Conservation (phyloP, 495 filamentous ascomycete species). For the Staphylotrichum tortipilum region DNA sequence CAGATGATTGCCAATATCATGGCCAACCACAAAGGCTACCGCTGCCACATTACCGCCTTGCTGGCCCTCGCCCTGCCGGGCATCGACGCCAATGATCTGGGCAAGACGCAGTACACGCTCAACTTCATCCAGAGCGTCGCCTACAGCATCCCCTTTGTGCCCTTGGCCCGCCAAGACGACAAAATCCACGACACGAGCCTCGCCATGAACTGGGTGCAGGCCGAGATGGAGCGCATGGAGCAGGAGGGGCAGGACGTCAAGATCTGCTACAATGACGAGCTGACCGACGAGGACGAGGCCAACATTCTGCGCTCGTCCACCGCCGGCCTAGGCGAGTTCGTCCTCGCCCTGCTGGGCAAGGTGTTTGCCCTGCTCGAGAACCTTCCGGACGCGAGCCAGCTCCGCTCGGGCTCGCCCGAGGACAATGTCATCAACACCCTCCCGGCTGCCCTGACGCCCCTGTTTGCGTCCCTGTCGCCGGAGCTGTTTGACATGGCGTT, state of each 20-base stretch:
- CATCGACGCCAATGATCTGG: slow-evolving; percentile 95
- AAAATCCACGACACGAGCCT: slow-evolving; percentile 67
- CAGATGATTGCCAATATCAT: slow-evolving; percentile 85
- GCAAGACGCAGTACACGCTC: slow-evolving; percentile 89
- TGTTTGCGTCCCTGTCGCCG: slow-evolving; percentile 85
- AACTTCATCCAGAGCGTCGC: slow-evolving; percentile 91
- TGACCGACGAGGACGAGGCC: slow-evolving; percentile 80
- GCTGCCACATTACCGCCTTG: slow-evolving; percentile 89
- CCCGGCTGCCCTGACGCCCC: slow-evolving; percentile 80
- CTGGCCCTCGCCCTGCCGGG: slow-evolving; percentile 87
- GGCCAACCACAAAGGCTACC: slow-evolving; percentile 80
- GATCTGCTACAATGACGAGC: slow-evolving; percentile 73
- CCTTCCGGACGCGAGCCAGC: slow-evolving; percentile 76
- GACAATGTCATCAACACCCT: slow-evolving; percentile 96
- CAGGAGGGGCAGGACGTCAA: slow-evolving; percentile 72
- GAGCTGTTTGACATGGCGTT: slow-evolving; percentile 88
- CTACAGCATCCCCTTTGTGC: slow-evolving; percentile 87
- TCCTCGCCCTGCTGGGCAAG: slow-evolving; percentile 79
- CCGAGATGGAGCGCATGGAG: slow-evolving; percentile 89
- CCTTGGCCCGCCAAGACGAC: slow-evolving; percentile 62
- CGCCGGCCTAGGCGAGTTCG: slow-evolving; percentile 83
- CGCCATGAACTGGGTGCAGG: slow-evolving; percentile 88
- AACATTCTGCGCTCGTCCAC: slow-evolving; percentile 93
- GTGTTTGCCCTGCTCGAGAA: slow-evolving; percentile 96
- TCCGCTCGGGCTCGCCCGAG: slow-evolving; percentile 85